phyloP scores from a whole-genome alignment of 2,329 filamentous ascomycete species.

The Thermothelomyces thermophilus region DNA sequence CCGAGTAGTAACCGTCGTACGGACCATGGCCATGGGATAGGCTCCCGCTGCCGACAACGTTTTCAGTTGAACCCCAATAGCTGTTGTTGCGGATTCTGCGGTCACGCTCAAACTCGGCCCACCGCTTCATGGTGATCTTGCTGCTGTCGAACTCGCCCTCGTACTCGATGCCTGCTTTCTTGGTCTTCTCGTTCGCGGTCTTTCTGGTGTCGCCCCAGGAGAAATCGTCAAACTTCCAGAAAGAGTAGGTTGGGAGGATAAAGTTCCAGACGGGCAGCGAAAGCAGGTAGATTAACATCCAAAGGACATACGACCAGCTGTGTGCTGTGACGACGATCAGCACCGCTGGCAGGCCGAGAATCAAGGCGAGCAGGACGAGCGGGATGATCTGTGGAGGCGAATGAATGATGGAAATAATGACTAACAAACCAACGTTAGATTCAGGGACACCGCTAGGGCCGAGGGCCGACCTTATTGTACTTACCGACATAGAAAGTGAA shows the following conservation, averaged over 20 bases:
- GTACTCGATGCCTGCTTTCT: conserved; percentile 78
- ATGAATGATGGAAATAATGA: conserved; percentile 77
- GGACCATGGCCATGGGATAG: conserved; percentile 39
- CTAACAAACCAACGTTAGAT: conserved; percentile 35
- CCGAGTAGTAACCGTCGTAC: conserved; percentile 51
- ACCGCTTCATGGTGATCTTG: conserved; percentile 99
- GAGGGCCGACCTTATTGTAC: conserved; percentile 32
- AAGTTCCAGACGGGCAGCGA: conserved; percentile 98
- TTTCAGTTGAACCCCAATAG: conserved; percentile 50
- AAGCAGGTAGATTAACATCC: conserved; percentile 94
- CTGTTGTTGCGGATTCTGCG: conserved; percentile 42
- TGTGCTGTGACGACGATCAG: conserved; percentile 92
- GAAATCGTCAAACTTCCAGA: conserved; percentile 99
- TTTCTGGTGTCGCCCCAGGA: conserved; percentile 98
- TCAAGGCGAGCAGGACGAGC: conserved; percentile 78
- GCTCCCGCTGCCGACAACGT: conserved; percentile 36
- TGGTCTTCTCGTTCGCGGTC: conserved; percentile 82
- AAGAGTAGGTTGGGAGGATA: conserved; percentile 84
- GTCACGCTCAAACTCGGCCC: conserved; percentile 86
- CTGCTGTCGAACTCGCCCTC: conserved; percentile 97
- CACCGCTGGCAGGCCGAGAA: conserved; percentile 86
- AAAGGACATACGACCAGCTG: conserved; percentile 82
- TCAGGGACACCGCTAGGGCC: background rate
- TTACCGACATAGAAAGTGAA: conserved; percentile 95
- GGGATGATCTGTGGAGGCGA: conserved; percentile 80